phyloP scores from a whole-genome alignment of 352 stramenopile species.

The Elongisporangium undulatum region DNA sequence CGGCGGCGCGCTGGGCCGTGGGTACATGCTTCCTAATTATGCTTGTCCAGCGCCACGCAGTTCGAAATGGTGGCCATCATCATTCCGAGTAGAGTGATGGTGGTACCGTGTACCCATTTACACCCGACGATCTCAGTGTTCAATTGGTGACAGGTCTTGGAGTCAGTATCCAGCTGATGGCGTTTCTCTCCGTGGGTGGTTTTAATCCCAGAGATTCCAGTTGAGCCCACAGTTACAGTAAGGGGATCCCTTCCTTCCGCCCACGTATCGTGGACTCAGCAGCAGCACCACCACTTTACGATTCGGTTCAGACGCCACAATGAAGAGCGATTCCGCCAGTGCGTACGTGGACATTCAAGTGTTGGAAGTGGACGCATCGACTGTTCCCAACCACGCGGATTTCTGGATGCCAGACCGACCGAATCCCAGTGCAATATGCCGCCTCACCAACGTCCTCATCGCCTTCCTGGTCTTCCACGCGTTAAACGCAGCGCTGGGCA shows the following conservation, averaged over 20 bases:
- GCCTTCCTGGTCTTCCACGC: conserved; percentile 48
- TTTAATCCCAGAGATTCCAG: too few relatives aligned
- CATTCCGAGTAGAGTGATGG: neutral
- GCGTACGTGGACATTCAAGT: neutral
- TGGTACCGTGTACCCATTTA: neutral
- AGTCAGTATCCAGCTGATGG: too few relatives aligned
- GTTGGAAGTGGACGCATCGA: neutral
- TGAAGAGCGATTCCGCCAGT: neutral
- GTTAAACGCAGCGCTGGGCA: conserved; percentile 48
- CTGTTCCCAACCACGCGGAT: neutral
- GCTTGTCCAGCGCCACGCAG: neutral
- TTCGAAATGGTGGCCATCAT: neutral
- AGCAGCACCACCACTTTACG: neutral
- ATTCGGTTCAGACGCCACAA: neutral
- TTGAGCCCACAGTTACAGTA: neutral
- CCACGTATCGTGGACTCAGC: neutral
- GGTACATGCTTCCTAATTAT: neutral
- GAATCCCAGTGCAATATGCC: neutral
- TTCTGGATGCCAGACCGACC: neutral
- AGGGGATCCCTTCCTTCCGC: too few relatives aligned
- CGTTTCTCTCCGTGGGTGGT: too few relatives aligned
- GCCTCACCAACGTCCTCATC: neutral
- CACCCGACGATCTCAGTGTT: neutral
- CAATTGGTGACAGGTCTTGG: too few relatives aligned
- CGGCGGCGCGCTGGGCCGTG: neutral